These are phyloP conservation scores for Scheffersomyces coipomensis DNA, from an alignment of 805 yeast species.

Conservation along the genomic window DNA sequence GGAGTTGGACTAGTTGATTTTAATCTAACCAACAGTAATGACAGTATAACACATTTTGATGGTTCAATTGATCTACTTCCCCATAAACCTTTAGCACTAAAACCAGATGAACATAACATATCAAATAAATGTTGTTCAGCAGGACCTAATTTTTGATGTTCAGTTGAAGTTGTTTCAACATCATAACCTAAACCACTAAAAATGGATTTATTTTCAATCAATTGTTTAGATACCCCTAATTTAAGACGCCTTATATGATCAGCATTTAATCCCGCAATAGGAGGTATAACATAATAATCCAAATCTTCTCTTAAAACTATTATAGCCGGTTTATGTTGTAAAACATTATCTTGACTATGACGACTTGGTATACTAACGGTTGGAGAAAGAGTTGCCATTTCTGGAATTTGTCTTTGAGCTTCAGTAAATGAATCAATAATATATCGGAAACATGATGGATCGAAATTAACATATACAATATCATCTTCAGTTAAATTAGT, in stretches of 20 bases:
- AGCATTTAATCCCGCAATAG: conserved; percentile 50
- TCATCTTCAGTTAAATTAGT: conserved; percentile 78
- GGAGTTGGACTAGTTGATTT: conserved; percentile 34
- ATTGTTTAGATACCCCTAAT: conserved; percentile 65
- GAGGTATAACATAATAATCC: conserved; percentile 90
- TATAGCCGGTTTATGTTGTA: conserved; percentile 81
- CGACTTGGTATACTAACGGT: conserved; percentile 17
- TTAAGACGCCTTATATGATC: conserved; percentile 70
- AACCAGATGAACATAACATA: conserved; percentile 92
- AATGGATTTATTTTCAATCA: conserved; percentile 56
- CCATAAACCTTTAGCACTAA: conserved; percentile 67
- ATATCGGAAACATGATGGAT: conserved; percentile 83
- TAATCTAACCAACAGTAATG: conserved; percentile 71
- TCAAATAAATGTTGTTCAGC: conserved; percentile 95
- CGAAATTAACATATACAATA: conserved; percentile 78
- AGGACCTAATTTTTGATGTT: conserved; percentile 62
- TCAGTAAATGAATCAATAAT: conserved; percentile 68
- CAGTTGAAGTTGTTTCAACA: conserved; percentile 20
- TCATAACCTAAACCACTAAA: conserved; percentile 79
- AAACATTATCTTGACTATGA: conserved; percentile 42
- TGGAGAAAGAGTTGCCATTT: conserved; percentile 31
- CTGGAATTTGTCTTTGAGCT: conserved; percentile 59
- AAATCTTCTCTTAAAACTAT: conserved; percentile 92
- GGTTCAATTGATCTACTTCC: conserved; percentile 89
- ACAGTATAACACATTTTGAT: conserved; percentile 79